These are phyloP conservation scores for Malassezia dermatis DNA, from an alignment of 1,284 basidiomycete species.

Conservation along the genomic window DNA sequence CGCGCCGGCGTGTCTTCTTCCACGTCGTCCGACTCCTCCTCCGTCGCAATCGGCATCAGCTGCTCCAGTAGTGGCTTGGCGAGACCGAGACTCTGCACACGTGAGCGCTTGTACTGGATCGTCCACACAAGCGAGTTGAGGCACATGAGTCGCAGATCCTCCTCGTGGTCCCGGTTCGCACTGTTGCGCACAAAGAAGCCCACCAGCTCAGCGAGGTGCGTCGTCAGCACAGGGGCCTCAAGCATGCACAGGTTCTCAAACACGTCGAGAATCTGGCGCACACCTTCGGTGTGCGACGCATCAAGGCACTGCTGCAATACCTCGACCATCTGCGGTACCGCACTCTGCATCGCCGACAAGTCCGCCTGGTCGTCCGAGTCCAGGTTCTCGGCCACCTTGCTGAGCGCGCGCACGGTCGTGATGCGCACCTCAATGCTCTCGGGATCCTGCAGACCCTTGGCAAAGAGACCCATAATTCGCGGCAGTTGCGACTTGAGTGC, in stretches of 20 bases:
- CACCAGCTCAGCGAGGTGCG: constrained; percentile 76
- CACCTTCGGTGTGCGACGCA: constrained; percentile 66
- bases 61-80: constrained; percentile 78
- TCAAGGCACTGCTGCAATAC: constrained; percentile 84
- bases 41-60: constrained; percentile 85
- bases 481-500: constrained; percentile 68
- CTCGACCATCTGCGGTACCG: constrained; percentile 79
- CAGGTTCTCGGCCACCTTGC: constrained; percentile 86
- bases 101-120: constrained; percentile 85
- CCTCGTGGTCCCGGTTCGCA: constrained; percentile 66
- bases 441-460: constrained; percentile 67
- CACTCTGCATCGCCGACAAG: constrained; percentile 79
- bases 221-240: constrained; percentile 84
- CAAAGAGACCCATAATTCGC: constrained; percentile 73
- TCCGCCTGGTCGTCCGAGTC: constrained; percentile 76
- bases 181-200: constrained; percentile 80
- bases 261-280: constrained; percentile 85
- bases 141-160: constrained; percentile 75
- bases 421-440: constrained; percentile 84
- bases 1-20: constrained; percentile 80
- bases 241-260: constrained; percentile 82
- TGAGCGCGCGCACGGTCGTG: constrained; percentile 72
- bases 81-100: constrained; percentile 76
- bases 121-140: constrained; percentile 92
- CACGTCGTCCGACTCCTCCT: constrained; percentile 73